A percentile compares a stretch with the other conserved stretches of the same genome.
phyloP scores from a whole-genome alignment of 306 rosid genomes.

The Acmispon strigosus region DNA sequence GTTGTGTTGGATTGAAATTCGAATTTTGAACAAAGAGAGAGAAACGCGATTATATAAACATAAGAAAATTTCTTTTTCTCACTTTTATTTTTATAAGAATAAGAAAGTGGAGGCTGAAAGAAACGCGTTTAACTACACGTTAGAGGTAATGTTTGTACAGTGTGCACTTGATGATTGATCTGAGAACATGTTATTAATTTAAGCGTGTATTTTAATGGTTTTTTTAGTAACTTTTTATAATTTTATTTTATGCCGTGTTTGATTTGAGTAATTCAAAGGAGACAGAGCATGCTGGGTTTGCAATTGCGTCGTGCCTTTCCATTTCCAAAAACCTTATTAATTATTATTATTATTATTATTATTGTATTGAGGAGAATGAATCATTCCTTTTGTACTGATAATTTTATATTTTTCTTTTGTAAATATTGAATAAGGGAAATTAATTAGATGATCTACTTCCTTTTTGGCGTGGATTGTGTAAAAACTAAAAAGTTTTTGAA shows the following conservation, averaged over 20 bases:
- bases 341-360: not conserved
- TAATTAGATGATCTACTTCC: too few species aligned
- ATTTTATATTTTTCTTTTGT: too few species aligned
- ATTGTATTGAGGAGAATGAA: not conserved
- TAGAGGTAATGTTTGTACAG: not conserved
- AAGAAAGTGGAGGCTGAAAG: not conserved
- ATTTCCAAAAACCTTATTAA: not conserved
- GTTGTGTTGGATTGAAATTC: not conserved
- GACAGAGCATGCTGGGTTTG: not conserved
- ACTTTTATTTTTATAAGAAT: too few species aligned
- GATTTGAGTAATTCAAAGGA: not conserved
- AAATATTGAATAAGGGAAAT: too few species aligned
- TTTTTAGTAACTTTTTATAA: not conserved
- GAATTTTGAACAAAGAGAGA: slow-evolving; percentile 19
- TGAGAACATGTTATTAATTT: not conserved
- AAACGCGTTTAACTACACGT: slow-evolving; percentile 33
- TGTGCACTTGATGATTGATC: not conserved
- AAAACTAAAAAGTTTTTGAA: too few species aligned
- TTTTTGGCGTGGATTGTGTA: too few species aligned
- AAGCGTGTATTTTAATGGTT: too few species aligned
- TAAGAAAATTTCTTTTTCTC: not conserved
- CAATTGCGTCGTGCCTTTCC: not conserved
- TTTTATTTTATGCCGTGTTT: not conserved
- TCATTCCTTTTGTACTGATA: too few species aligned
- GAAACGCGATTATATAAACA: not conserved